These are phyloP conservation scores for Allodekkera sacchari DNA, from an alignment of 805 yeast species.

Conservation along the genomic window DNA sequence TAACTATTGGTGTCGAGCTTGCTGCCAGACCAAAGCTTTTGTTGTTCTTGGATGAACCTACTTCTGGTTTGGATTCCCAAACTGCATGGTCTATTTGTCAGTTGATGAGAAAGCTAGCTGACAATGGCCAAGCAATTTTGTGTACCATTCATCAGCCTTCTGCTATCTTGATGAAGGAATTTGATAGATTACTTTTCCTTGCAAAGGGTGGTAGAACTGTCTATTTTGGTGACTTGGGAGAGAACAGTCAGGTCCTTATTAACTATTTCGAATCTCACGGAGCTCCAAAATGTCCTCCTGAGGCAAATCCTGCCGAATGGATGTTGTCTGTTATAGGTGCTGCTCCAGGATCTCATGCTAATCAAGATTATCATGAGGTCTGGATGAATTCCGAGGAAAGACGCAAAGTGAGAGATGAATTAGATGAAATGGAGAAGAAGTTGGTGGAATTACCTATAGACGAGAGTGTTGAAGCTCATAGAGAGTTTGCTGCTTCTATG, in stretches of 20 bases:
- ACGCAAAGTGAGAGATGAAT: constrained; percentile 47
- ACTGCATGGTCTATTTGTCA: constrained; percentile 54
- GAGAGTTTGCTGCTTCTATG: constrained; percentile 39
- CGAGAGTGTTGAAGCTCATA: constrained; percentile 22
- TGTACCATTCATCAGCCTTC: constrained; percentile 85
- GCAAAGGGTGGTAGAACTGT: constrained; percentile 67
- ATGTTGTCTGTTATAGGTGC: constrained; percentile 83
- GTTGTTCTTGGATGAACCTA: constrained; percentile 52
- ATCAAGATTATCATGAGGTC: constrained; percentile 64
- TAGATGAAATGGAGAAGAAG: constrained; percentile 56
- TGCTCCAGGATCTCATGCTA: constrained; percentile 71
- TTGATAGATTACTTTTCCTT: constrained; percentile 66
- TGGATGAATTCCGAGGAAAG: constrained; percentile 69
- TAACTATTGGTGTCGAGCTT: constrained; percentile 49
- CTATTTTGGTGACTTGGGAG: constrained; percentile 68
- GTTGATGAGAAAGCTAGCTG: constrained; percentile 42
- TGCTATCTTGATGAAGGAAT: constrained; percentile 66
- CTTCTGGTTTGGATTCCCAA: constrained; percentile 52
- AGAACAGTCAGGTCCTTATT: constrained; percentile 45
- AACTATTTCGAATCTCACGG: constrained; percentile 61
- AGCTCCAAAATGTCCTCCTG: constrained; percentile 55
- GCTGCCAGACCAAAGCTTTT: constrained; percentile 48
- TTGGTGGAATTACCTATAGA: constrained; percentile 30
- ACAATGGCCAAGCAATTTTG: constrained; percentile 46
- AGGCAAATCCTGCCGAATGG: constrained; percentile 85